Percentiles rank a stretch among this genome's conserved stretches.
Evolutionary conservation across 805 yeast genomes (phyloP).

Genomic region (Wickerhamomyces strasburgensis): DNA sequence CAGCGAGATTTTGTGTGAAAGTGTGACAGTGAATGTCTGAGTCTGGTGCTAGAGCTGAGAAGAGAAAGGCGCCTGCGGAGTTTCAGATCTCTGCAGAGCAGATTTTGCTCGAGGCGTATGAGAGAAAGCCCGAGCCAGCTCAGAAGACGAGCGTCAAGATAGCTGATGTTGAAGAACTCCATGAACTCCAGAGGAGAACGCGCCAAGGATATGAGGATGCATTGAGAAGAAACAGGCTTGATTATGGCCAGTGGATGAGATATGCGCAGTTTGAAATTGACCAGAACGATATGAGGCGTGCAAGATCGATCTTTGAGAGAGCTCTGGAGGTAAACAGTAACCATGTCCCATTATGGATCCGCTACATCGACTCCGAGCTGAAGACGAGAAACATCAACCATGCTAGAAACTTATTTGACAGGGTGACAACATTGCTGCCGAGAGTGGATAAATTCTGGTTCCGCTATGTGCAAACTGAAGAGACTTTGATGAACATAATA

Average conservation of each 20-base stretch:
- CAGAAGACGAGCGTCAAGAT: conserved; percentile 44
- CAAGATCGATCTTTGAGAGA: conserved; percentile 83
- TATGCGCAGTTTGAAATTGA: conserved; percentile 86
- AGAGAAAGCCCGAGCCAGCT: conserved; percentile 36
- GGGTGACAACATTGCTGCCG: conserved; percentile 73
- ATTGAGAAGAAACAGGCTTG: conserved; percentile 76
- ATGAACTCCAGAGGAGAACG: conserved; percentile 69
- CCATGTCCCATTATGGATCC: conserved; percentile 79
- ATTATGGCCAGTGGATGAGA: conserved; percentile 84
- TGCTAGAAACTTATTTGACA: conserved; percentile 77
- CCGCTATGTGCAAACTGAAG: conserved; percentile 77
- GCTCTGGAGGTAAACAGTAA: conserved; percentile 73
- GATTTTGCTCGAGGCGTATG: conserved; percentile 58
- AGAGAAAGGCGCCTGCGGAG: conserved; percentile 41
- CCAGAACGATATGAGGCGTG: conserved; percentile 72
- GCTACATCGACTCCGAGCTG: conserved; percentile 76
- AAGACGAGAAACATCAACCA: conserved; percentile 72
- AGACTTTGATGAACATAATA: conserved; percentile 56
- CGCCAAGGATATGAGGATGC: conserved; percentile 83
- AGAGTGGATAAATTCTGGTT: conserved; percentile 84
- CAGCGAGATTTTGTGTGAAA: too few species aligned
- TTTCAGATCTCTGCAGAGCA: conserved; percentile 61
- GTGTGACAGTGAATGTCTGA: conserved; percentile 1
- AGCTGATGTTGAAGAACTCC: conserved; percentile 74
- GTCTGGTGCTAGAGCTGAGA: conserved; percentile 20